Evolutionary conservation across 2,329 filamentous ascomycete species (phyloP), one percentile per base, ranked within the genome.

Genomic region (Cryphonectria carpinicola): DNA sequence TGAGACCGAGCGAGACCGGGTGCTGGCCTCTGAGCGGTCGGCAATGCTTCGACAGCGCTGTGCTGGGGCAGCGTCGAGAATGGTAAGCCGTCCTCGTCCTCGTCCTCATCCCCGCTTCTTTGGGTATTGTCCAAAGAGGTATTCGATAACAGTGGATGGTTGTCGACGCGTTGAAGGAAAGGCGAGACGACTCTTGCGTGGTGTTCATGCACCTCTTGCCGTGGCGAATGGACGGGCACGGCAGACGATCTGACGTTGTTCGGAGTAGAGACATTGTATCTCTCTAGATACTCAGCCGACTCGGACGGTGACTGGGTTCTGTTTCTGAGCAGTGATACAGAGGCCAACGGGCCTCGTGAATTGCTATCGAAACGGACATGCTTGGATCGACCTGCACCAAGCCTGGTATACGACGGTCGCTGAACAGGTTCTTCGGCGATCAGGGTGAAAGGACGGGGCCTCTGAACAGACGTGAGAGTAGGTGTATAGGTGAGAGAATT

Each of bases 231-330:
- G 28, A 70, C 19, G n/a, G 28, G 19, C 7, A 67, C 6, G 1
- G 65, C 25, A 13, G 64, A 46, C 14, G 67, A 62, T 41, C 5
- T 67, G n/a, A 32, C 54, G 37, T 52, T 46, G 4, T 8, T 43
- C 5, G 58, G 28, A 32, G 14, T n/a, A 7, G n/a, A 28, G 0
- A 70, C 60, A 7, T 74, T 75, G 70, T 80, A 81, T 14, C 75
- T 75, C 3, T 82, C 80, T 28, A 81, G 70, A 62, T 78, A 81
- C 71, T 81, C 80, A 7, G 78, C 80, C 11, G 79, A 79, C 25
- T 76, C 76, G 5, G 73, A 73, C 10, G 74, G 71, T 0, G 73
- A 25, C 63, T 56, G 61, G 25, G 39, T 7, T 14, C 22, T 66
- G 19, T 41, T 58, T 8, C 41, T 25, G 19, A 52, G 49, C 28